Evolutionary conservation across 257 asterid species (phyloP), one percentile per base, ranked within the genome.

Genomic region (Ophiorrhiza pumila): DNA sequence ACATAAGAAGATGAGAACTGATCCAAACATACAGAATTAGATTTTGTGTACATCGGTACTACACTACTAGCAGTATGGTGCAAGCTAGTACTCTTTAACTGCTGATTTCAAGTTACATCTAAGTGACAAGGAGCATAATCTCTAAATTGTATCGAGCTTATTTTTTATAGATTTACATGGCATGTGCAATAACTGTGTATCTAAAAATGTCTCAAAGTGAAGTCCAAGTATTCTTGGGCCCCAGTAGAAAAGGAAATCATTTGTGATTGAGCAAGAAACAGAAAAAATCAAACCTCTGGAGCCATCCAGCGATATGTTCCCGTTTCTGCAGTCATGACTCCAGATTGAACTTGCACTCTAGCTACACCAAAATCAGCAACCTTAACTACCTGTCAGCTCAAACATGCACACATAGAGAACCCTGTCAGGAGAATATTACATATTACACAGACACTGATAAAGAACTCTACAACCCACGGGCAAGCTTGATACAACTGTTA

Each of bases 301-400:
- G 98, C 96, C 98, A 93, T 93, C 98, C 98, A 93, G 35, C 96
- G 93, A 60, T 91, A 93, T 10, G 98, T 91, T 76, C 98, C 98
- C 4, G 97, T 93, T 81, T 93, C 97, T 39, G 97, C 97, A 1
- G 98, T 93, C 98, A 93, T 93, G 69, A 91, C 81, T 52, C 98
- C 98, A 6, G 97, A 86, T 78, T 85, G 86, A 79, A 67, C 83
- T 75, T 89, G 91, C 74, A 93, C 89, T 69, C 96, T 79, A 52
- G 98, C 93, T 73, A 93, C 80, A 18, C 98, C 98, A 76, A 93
- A 93, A 77, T 93, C 98, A 55, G 96, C 92, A 60, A 91, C 85
- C 87, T 93, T 93, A 46, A 93, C 95, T 79, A 88, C 93, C 98
- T 93, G 85, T 68, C 22, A 22, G 20, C 29, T 67, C 56, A 68